Base-by-base conservation (phyloP, 768 basidiomycete species). In the Tremella fuciformis region DNA sequence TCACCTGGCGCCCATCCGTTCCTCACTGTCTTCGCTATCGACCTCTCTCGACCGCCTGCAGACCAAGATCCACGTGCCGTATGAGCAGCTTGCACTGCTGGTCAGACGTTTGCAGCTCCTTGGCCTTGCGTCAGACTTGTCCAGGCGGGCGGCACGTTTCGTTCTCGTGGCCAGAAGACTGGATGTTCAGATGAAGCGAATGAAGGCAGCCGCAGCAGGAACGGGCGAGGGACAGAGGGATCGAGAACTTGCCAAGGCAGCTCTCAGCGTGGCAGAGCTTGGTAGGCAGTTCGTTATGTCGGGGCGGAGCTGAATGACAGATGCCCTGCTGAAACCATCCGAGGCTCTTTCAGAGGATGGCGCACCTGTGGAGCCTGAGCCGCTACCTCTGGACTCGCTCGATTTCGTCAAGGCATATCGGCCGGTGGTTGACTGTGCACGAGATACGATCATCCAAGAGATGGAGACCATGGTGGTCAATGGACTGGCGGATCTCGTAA, bases 401-500 rank as follows among this genome's bases (percentile, higher is more conserved):
- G 80, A 83, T 49, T 85, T 85, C 9, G 84, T 94, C 7, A 82
- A 84, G 0, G 81, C 81, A 2, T 84, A 91, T 64, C 78, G 89
- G 16, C 82, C 85, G 0, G 84, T 84, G 39, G 83, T 99, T 29
- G 85, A 89, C 53, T 82, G 84, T 8, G 82, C 90, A 0, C 83
- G 86, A 21, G 79, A 80, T 13, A 83, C 81, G 46, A 84, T 99
- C 34, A 88, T 85, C 1, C 80, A 79, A 7, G 89, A 92, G 68
- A 98, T 99, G 93, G 88, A 97, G 66, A 82, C 79, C 7, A 93
- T 93, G 88, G 86, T 98, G 1, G 77, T 89, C 26, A 82, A 81
- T 24, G 93, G 94, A 3, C 80, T 98, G 1, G 80, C 83, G 1
- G 85, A 85, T 16, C 77, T 91, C 58, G 94, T 93, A 63, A 55